Conservation (phyloP, 2,329 filamentous ascomycete species). For the Drechslerella coelobrocha region DNA sequence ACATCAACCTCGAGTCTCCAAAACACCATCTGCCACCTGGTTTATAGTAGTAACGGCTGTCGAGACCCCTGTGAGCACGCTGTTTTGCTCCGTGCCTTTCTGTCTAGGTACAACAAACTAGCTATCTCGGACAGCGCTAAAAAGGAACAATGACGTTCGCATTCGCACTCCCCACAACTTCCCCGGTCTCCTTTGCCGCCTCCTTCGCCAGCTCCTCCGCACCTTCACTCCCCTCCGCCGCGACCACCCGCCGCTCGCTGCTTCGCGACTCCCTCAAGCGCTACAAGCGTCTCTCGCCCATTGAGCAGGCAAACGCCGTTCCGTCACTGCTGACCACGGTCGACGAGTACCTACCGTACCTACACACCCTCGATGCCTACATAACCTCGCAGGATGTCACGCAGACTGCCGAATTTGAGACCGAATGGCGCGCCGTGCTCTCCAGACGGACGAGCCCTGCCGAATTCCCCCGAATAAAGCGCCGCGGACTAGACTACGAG, state of each 20-base stretch:
- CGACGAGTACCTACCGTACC: conserved; percentile 80
- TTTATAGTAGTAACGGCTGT: too few species aligned
- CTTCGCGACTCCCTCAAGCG: conserved; percentile 83
- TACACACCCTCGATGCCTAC: conserved; percentile 73
- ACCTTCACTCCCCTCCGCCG: conserved; percentile 81
- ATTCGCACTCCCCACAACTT: conserved; percentile 87
- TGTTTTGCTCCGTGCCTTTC: too few species aligned
- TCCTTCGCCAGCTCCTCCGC: conserved; percentile 81
- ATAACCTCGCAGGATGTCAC: conserved; percentile 53
- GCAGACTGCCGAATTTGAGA: conserved; percentile 69
- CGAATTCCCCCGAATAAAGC: conserved; percentile 70
- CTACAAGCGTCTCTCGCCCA: conserved; percentile 77
- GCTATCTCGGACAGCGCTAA: too few species aligned
- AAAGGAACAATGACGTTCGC: conserved; percentile 84
- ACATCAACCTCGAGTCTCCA: too few species aligned
- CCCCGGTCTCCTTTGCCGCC: conserved; percentile 79
- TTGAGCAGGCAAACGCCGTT: conserved; percentile 74
- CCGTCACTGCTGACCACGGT: conserved; percentile 72
- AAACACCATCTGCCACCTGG: too few species aligned
- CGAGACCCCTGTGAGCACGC: too few species aligned
- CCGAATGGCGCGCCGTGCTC: conserved; percentile 82
- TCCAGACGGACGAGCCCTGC: conserved; percentile 69
- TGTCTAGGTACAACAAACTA: too few species aligned
- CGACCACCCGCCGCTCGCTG: conserved; percentile 82
- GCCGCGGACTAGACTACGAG: conserved; percentile 81